phyloP scores from a whole-genome alignment of 2,329 filamentous ascomycete genomes.

The Truncatella angustata region DNA sequence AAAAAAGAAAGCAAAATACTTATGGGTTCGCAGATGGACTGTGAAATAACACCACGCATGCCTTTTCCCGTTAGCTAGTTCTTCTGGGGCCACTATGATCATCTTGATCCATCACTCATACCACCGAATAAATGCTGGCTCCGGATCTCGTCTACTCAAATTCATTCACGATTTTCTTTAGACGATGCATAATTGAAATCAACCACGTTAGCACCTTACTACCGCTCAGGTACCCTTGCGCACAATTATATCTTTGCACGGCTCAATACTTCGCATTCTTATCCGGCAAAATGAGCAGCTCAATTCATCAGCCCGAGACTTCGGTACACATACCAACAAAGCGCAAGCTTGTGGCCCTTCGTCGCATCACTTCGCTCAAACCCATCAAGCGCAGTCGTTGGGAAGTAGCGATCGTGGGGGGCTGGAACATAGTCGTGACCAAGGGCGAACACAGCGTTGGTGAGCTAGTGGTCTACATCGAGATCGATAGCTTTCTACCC shows the following conservation, averaged over 20 bases:
- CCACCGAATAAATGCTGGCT: too few relatives aligned
- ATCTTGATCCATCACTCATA: too few relatives aligned
- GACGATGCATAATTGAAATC: too few relatives aligned
- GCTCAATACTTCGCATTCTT: background rate
- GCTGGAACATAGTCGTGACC: constrained; percentile 23
- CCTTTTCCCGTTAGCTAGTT: too few relatives aligned
- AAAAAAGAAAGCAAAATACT: too few relatives aligned
- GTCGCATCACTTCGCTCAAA: constrained; percentile 16
- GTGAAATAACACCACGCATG: too few relatives aligned
- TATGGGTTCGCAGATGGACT: too few relatives aligned
- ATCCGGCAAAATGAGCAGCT: background rate
- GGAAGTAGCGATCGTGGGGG: constrained; percentile 21
- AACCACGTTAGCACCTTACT: too few relatives aligned
- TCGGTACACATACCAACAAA: background rate
- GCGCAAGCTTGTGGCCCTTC: constrained; percentile 32
- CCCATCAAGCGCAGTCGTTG: constrained; percentile 8
- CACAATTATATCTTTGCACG: background rate
- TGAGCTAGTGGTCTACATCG: constrained; percentile 29
- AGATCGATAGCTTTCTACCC: constrained; percentile 32
- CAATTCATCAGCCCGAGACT: background rate
- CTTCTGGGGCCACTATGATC: too few relatives aligned
- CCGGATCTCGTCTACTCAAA: too few relatives aligned
- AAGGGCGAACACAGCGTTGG: constrained; percentile 14
- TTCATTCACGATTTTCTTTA: too few relatives aligned
- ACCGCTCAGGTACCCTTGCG: too few relatives aligned